Percentiles rank a stretch among this genome's conserved stretches.
Conservation (phyloP, 2,329 filamentous ascomycete species). For the Chaetoscypha palmicola region DNA sequence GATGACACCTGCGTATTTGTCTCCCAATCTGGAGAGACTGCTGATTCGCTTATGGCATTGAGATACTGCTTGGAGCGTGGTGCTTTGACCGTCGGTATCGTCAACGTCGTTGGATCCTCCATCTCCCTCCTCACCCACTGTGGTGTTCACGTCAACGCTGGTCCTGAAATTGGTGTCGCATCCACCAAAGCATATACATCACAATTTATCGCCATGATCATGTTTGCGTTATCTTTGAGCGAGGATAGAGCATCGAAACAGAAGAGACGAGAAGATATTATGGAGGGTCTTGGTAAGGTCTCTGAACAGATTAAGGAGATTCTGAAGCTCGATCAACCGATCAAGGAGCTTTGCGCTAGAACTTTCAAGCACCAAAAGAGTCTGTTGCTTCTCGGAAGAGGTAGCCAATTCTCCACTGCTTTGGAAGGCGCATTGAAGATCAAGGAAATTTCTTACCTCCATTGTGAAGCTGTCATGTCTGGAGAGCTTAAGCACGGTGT, state of each 20-base stretch:
- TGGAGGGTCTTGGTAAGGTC: constrained; percentile 82
- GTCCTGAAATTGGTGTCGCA: constrained; percentile 96
- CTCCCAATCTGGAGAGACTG: constrained; percentile 97
- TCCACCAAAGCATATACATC: constrained; percentile 99
- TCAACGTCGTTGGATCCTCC: constrained; percentile 97
- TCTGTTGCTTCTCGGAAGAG: constrained; percentile 84
- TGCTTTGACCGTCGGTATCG: constrained; percentile 92
- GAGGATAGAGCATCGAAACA: constrained; percentile 96
- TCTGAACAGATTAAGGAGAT: constrained; percentile 90
- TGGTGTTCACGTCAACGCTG: constrained; percentile 98
- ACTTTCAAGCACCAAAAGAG: constrained; percentile 98
- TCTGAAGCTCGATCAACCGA: constrained; percentile 81
- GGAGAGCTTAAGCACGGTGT: constrained; percentile 99
- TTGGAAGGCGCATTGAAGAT: constrained; percentile 98
- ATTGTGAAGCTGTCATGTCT: constrained; percentile 99
- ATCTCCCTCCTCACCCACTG: constrained; percentile 99
- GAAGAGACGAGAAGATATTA: constrained; percentile 87
- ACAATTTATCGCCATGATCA: constrained; percentile 99
- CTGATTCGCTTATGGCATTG: constrained; percentile 93
- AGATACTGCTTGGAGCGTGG: constrained; percentile 97
- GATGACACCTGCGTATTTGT: constrained; percentile 99
- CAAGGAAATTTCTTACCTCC: constrained; percentile 99
- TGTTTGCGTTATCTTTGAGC: constrained; percentile 94
- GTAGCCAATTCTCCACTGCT: constrained; percentile 93
- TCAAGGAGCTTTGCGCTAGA: constrained; percentile 89